Evolutionary conservation across 2,329 filamentous ascomycete species (phyloP), one percentile per base, ranked within the genome.

Genomic region (Diaporthe sp.): DNA sequence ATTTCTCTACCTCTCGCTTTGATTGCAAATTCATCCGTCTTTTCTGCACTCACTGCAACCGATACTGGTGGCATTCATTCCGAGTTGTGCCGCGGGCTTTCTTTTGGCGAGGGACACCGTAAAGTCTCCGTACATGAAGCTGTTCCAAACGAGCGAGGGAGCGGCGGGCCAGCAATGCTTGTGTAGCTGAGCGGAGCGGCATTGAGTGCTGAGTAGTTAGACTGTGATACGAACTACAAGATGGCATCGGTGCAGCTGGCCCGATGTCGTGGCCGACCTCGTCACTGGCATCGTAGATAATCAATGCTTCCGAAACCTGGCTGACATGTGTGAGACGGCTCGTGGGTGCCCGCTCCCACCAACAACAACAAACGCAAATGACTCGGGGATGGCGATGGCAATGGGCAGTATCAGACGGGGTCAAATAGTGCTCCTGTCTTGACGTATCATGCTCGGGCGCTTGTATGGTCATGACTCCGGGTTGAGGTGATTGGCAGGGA

Each of bases 1-100:
- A 74, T 74, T 75, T 75, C 71, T 71, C 59, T 74, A 59, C 59
- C 59, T 73, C 66, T 75, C 53, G 25, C 47, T 42, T 70, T 63
- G 32, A 71, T n/a, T 70, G 59, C 68, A 32, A 68, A 68, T 58
- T 66, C 71, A 66, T 51, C 51, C 27, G 25, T 66, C 44, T 53
- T 61, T 73, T 69, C n/a, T 35, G 15, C 44, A 66, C 56, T 30
- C 30, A n/a, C 22, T 37, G 19, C 47, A 35, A 50, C 47, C 37
- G n/a, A 15, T 73, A 15, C 42, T 59, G n/a, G n/a, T 61, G 44
- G 69, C 55, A 61, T 32, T 51, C 10, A 22, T 63, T 22, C 58
- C 19, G 10, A 63, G 17, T 30, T 7, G 58, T 63, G 58, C 58
- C 22, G 13, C 8, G 39, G 15, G 39, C 2, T 59, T 50, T 51